A percentile compares a stretch with the other conserved stretches of the same genome.
Conservation (phyloP, 768 basidiomycete species). For the Termitomyces sp. region DNA sequence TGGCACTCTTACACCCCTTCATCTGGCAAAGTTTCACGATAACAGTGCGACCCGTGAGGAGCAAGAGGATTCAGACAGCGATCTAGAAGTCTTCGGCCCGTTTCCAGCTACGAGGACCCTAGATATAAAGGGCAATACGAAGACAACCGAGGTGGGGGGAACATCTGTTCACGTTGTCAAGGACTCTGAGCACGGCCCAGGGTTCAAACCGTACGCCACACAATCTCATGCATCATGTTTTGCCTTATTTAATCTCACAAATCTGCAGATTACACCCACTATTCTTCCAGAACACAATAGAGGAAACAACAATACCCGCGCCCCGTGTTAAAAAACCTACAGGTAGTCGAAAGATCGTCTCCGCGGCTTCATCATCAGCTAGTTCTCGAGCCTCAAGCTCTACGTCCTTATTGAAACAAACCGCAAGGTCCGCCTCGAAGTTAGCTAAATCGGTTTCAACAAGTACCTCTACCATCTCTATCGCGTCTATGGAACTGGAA, state of each 20-base stretch:
- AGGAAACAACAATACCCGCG: not conserved
- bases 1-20: constrained; percentile 4
- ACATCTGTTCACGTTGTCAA: not conserved
- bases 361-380: not conserved
- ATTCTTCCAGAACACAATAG: constrained; percentile 1
- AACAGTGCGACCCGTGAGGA: not conserved
- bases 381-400: not conserved
- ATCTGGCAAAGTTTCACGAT: constrained; percentile 7
- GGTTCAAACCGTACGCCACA: constrained; percentile 1
- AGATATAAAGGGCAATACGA: not conserved
- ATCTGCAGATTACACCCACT: constrained; percentile 1
- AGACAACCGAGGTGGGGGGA: not conserved
- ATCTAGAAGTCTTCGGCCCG: constrained; percentile 11
- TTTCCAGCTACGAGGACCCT: not conserved
- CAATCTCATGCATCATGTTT: not conserved
- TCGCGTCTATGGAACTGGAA: constrained; percentile 1
- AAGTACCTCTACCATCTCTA: not conserved
- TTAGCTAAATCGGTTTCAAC: not conserved
- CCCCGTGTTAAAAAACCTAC: not conserved
- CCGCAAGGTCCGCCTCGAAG: not conserved
- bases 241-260: not conserved
- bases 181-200: not conserved
- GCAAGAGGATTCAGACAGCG: constrained; percentile 8
- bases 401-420: not conserved
- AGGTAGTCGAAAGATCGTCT: not conserved